Conservation (phyloP, 495 filamentous ascomycete species). For the Penicillium malachiteum region DNA sequence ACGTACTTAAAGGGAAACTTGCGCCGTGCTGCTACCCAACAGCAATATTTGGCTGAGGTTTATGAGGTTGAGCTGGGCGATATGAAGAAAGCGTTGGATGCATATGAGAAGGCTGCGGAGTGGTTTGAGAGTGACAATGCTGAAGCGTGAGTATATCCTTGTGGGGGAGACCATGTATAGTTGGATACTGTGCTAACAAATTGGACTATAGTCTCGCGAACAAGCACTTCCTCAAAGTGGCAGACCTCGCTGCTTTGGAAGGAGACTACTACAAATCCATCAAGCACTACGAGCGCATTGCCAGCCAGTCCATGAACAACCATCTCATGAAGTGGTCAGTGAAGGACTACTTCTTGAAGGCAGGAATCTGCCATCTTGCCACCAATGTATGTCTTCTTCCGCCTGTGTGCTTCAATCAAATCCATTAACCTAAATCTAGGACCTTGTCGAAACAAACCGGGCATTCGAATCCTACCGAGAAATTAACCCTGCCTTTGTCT, state of each 20-base stretch:
- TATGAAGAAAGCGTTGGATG: constrained; percentile 69
- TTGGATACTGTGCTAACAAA: background rate
- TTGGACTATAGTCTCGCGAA: constrained; percentile 68
- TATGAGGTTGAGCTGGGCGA: constrained; percentile 79
- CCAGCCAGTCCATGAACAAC: constrained; percentile 67
- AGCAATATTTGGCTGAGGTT: constrained; percentile 80
- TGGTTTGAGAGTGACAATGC: constrained; percentile 89
- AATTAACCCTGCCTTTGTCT: constrained; percentile 72
- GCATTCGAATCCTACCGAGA: constrained; percentile 80
- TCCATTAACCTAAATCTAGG: constrained; percentile 31
- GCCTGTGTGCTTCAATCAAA: too few relatives aligned
- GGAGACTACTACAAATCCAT: constrained; percentile 79
- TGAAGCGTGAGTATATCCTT: constrained; percentile 60
- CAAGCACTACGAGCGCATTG: constrained; percentile 77
- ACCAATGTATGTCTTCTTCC: constrained; percentile 46
- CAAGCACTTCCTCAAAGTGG: constrained; percentile 85
- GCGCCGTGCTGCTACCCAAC: constrained; percentile 80
- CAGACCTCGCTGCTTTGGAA: constrained; percentile 79
- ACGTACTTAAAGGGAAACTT: constrained; percentile 82
- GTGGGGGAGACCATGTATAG: background rate
- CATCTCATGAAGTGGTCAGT: constrained; percentile 87
- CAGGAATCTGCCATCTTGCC: constrained; percentile 79
- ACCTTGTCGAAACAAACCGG: constrained; percentile 70
- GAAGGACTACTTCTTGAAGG: constrained; percentile 91
- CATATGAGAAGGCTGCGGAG: constrained; percentile 75